Conservation (phyloP, 2,329 filamentous ascomycete genomes). For the Fusarium penzigii region DNA sequence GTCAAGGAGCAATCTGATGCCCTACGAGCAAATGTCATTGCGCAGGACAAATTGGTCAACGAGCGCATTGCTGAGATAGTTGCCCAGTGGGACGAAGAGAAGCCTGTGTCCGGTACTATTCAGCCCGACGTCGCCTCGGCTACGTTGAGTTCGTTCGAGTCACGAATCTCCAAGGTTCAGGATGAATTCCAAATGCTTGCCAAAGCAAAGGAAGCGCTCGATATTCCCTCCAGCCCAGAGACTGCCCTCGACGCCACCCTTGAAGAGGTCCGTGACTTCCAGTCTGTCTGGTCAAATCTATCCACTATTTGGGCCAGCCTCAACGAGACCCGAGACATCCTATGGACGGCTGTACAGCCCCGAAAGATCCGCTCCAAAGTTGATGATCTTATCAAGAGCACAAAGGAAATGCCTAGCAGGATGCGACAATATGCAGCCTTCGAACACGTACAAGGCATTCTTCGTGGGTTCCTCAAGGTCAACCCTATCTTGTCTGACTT, state of each 20-base stretch:
- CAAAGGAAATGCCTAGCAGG: slow-evolving; percentile 97
- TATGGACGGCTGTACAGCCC: slow-evolving; percentile 95
- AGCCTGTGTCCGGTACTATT: slow-evolving; percentile 93
- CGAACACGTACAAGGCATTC: slow-evolving; percentile 91
- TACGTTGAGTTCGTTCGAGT: slow-evolving; percentile 80
- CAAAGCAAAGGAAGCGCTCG: slow-evolving; percentile 94
- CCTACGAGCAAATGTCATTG: slow-evolving; percentile 88
- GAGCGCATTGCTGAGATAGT: slow-evolving; percentile 87
- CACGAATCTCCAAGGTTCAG: slow-evolving; percentile 80
- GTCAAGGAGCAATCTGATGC: slow-evolving; percentile 96
- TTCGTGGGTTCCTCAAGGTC: slow-evolving; percentile 86
- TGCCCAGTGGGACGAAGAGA: slow-evolving; percentile 90
- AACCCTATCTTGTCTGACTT: slow-evolving; percentile 86
- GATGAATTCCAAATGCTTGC: slow-evolving; percentile 91
- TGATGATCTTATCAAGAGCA: slow-evolving; percentile 93
- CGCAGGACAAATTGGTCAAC: slow-evolving; percentile 88
- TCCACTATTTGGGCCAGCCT: slow-evolving; percentile 96
- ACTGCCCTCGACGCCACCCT: slow-evolving; percentile 82
- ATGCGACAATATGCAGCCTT: slow-evolving; percentile 99
- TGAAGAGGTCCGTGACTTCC: slow-evolving; percentile 97
- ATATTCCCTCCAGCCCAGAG: slow-evolving; percentile 78
- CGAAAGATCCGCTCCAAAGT: slow-evolving; percentile 88
- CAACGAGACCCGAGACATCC: slow-evolving; percentile 86
- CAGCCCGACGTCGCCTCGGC: slow-evolving; percentile 85
- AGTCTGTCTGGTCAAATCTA: slow-evolving; percentile 95